Conservation (phyloP, 176 grass and related monocot species). For the Bromus sterilis region DNA sequence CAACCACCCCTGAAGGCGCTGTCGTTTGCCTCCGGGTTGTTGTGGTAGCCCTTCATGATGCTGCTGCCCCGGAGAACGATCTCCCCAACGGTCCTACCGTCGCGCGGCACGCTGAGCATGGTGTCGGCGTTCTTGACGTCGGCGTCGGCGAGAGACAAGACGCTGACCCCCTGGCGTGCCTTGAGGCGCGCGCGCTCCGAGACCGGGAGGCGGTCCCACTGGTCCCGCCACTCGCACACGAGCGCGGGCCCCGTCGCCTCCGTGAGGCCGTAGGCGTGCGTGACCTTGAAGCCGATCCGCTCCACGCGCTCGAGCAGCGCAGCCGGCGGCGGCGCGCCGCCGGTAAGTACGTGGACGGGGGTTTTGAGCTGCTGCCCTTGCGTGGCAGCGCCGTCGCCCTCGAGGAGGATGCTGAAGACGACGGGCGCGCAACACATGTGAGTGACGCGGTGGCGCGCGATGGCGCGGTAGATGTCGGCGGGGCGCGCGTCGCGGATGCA, state of each 20-base stretch:
- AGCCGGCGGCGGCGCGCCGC: neutral
- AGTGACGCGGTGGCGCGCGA: too few species aligned
- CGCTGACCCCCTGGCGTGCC: neutral
- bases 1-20: slow-evolving; percentile 37
- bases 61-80: slow-evolving; percentile 54
- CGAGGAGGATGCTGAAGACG: neutral
- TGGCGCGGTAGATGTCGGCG: too few species aligned
- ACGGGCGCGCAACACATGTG: too few species aligned
- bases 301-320: neutral
- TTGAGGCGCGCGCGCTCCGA: neutral
- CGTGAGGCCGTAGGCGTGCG: neutral
- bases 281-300: neutral
- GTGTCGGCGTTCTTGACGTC: neutral
- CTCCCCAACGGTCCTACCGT: slow-evolving; percentile 43
- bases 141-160: neutral
- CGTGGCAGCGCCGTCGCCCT: neutral
- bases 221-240: neutral
- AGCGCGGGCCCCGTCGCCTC: neutral
- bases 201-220: neutral
- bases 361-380: neutral
- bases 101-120: slow-evolving; percentile 36
- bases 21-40: slow-evolving; percentile 34
- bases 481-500: too few species aligned
- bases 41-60: slow-evolving; percentile 72
- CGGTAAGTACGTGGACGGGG: neutral